Evolutionary conservation across 768 basidiomycete species (phyloP), one percentile per base, ranked within the genome.

Genomic region (Tulasnella sp.): DNA sequence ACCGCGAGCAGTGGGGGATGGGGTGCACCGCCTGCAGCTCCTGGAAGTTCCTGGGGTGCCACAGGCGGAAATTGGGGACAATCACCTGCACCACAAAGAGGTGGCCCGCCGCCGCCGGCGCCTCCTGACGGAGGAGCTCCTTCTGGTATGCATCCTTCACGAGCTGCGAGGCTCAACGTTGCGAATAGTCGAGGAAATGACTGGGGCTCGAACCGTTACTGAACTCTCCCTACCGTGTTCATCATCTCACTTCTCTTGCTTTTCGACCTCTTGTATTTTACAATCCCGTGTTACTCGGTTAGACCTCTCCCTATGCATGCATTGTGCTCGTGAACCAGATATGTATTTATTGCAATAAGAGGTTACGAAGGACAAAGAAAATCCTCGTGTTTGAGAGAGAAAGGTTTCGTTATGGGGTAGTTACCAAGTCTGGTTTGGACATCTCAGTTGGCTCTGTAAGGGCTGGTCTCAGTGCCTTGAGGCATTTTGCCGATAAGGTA

Each of bases 91-190:
- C 89, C 75, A 88, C 88, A 81, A 85, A 19, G 77, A 62, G 82
- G 85, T 74, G 82, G 85, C 7, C 84, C 83, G 5, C 88, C 89
- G 36, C 88, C 88, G 81, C 86, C 86, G 39, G 14, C 44, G 16
- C 86, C 87, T 77, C 84, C 85, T 27, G 88, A 86, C 34, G 85
- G 88, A 40, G 83, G 86, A 79, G 84, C 86, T 76, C 90, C 92
- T 31, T 86, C 89, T 7, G 90, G 90, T 19, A 90, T 93, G 86
- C 91, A 93, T 82, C 90, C 91, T 68, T 88, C 88, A 76, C 90
- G 92, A 58, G 89, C 92, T 39, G 89, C 91, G 21, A 88, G 91
- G 88, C 88, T 93, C 75, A 91, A 92, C 82, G 86, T 1, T 68
- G 62, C 31, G 36, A 68, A 68, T 36, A 68, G 62, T 34, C 62